phyloP scores from a whole-genome alignment of 352 stramenopile genomes.

The Phytophthora europaea region DNA sequence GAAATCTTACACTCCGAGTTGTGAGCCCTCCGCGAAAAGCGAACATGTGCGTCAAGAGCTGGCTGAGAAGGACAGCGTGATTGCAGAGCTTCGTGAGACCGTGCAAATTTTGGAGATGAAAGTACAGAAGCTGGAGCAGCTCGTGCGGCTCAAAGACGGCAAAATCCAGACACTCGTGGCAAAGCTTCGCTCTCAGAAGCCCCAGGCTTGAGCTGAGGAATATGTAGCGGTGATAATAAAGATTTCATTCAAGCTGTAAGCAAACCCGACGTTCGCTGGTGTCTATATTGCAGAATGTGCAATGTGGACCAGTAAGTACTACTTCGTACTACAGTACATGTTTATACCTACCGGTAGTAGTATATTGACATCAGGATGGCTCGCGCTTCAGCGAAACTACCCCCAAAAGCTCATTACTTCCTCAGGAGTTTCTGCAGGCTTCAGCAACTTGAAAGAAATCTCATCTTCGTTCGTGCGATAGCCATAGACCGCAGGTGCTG shows the following conservation, averaged over 20 bases:
- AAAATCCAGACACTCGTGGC: conserved; percentile 94
- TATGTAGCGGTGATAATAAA: conserved; percentile 3
- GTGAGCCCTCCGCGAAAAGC: conserved; percentile 26
- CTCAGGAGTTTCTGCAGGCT: conserved; percentile 77
- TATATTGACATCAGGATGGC: not conserved
- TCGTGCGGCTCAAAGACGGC: conserved; percentile 94
- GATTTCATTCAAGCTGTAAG: conserved; percentile 20
- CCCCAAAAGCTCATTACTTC: conserved; percentile 87
- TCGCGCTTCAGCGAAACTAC: conserved; percentile 28
- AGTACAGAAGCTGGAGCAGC: conserved; percentile 95
- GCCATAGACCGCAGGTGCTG: conserved; percentile 83
- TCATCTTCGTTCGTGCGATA: conserved; percentile 65
- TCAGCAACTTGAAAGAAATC: conserved; percentile 74
- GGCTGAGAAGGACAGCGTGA: conserved; percentile 81
- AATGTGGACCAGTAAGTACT: conserved; percentile 18
- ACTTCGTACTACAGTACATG: conserved; percentile 7
- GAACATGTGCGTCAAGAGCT: conserved; percentile 50
- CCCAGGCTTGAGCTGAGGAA: conserved; percentile 35
- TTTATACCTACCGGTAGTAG: not conserved
- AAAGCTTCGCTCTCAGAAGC: conserved; percentile 86
- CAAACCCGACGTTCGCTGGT: not conserved
- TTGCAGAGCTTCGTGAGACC: conserved; percentile 90
- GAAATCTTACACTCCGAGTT: conserved; percentile 34
- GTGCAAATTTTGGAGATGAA: conserved; percentile 96
- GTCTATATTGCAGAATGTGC: not conserved